A percentile compares a stretch with the other conserved stretches of the same genome.
These are phyloP conservation scores for Trichoderma afroharzianum DNA, from an alignment of 2,329 filamentous ascomycete genomes.

Conservation along the genomic window DNA sequence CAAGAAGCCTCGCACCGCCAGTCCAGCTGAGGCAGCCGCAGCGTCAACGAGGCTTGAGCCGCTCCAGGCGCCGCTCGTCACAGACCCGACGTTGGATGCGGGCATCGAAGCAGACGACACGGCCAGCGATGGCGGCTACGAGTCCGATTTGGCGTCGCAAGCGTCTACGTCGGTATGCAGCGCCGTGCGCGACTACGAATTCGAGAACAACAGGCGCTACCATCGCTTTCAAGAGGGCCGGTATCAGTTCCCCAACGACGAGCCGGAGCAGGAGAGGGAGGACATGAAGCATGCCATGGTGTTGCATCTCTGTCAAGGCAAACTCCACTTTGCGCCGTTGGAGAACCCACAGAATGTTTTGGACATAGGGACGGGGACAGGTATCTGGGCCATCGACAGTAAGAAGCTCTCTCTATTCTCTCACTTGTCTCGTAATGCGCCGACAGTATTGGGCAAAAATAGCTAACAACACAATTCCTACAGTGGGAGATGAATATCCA, in stretches of 20 bases:
- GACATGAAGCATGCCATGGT: constrained; percentile 41
- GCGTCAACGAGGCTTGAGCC: background rate
- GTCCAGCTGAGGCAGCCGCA: background rate
- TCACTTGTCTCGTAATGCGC: background rate
- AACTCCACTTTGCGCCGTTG: constrained; percentile 42
- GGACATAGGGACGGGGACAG: constrained; percentile 38
- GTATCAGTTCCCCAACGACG: constrained; percentile 41
- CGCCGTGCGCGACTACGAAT: constrained; percentile 38
- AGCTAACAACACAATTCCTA: background rate
- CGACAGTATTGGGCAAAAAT: background rate
- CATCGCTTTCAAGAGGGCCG: constrained; percentile 40
- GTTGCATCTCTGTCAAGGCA: constrained; percentile 33
- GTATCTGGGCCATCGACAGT: constrained; percentile 46
- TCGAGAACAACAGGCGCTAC: constrained; percentile 42
- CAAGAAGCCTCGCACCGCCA: background rate
- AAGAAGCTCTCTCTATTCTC: background rate
- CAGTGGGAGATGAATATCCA: constrained; percentile 38
- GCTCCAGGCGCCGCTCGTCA: background rate
- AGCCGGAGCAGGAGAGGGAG: constrained; percentile 43
- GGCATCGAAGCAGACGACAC: background rate
- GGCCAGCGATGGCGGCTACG: constrained; percentile 15
- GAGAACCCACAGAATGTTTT: constrained; percentile 35
- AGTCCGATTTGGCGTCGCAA: constrained; percentile 9
- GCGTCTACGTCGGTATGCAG: constrained; percentile 24
- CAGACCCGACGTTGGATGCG: background rate